Evolutionary conservation across 768 basidiomycete genomes (phyloP).

Genomic region (Collybia nuda): DNA sequence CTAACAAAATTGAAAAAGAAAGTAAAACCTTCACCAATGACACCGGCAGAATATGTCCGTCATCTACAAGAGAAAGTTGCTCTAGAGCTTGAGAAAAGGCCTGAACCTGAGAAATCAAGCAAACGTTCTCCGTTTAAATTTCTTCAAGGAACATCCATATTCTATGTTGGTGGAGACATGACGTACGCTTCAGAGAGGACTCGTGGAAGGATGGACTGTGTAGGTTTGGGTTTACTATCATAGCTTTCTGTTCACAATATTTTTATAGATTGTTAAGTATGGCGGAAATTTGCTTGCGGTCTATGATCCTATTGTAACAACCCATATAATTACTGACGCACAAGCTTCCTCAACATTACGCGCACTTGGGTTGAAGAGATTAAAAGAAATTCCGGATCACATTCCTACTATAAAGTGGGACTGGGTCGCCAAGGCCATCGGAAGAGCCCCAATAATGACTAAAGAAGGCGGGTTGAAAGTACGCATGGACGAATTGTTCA

Average conservation of each 20-base stretch:
- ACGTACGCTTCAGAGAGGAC: constrained; percentile 49
- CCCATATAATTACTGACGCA: constrained; percentile 66
- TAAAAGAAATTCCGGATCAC: constrained; percentile 60
- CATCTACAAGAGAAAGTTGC: constrained; percentile 36
- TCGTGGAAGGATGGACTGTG: constrained; percentile 58
- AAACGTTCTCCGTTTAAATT: constrained; percentile 23
- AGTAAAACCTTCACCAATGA: constrained; percentile 39
- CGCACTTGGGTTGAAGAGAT: constrained; percentile 45
- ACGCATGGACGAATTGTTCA: constrained; percentile 36
- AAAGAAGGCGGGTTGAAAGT: constrained; percentile 28
- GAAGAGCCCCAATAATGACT: constrained; percentile 15
- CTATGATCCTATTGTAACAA: constrained; percentile 56
- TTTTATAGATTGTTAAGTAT: constrained; percentile 53
- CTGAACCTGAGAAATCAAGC: constrained; percentile 4
- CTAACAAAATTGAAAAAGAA: constrained; percentile 29
- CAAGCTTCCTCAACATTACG: constrained; percentile 27
- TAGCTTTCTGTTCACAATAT: constrained; percentile 1
- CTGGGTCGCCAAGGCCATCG: constrained; percentile 52
- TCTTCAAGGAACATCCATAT: constrained; percentile 54
- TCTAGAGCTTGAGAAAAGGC: constrained; percentile 12
- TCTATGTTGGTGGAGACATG: constrained; percentile 61
- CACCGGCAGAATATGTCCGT: constrained; percentile 54
- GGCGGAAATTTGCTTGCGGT: constrained; percentile 62
- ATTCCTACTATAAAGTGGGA: constrained; percentile 66
- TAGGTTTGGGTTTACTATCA: constrained; percentile 33